A percentile compares a stretch with the other conserved stretches of the same genome.
phyloP scores from a whole-genome alignment of 768 basidiomycete species.

The Auriscalpium microsporum region DNA sequence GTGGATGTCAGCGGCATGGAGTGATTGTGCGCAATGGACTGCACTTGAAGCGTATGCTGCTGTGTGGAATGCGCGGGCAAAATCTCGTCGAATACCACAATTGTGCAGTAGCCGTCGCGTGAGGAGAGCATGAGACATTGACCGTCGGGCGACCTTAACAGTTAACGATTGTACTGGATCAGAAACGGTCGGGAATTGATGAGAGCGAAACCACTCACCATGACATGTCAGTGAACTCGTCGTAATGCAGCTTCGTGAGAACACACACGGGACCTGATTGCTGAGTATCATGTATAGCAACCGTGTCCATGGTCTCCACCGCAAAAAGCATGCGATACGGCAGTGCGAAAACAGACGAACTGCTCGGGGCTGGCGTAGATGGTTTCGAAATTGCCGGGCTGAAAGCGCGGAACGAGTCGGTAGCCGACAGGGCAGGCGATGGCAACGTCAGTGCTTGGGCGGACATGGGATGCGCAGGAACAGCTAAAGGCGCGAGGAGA shows the following conservation, averaged over 20 bases:
- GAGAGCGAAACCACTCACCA: slow-evolving; percentile 52
- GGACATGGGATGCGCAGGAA: slow-evolving; percentile 5
- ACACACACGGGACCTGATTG: slow-evolving; percentile 88
- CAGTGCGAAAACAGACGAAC: slow-evolving; percentile 73
- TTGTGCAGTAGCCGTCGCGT: slow-evolving; percentile 94
- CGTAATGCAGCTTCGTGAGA: slow-evolving; percentile 91
- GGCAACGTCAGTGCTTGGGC: slow-evolving; percentile 16
- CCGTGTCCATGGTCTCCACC: slow-evolving; percentile 92
- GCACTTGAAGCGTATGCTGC: slow-evolving; percentile 83
- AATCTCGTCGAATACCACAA: slow-evolving; percentile 92
- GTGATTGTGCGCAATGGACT: slow-evolving; percentile 83
- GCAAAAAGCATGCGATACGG: slow-evolving; percentile 94
- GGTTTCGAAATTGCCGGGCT: slow-evolving; percentile 23
- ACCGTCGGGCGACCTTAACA: slow-evolving; percentile 86
- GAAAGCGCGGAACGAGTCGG: slow-evolving; percentile 27
- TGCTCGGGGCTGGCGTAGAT: slow-evolving; percentile 46
- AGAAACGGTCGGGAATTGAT: not conserved
- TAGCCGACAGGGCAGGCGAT: slow-evolving; percentile 52
- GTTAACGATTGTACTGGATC: not conserved
- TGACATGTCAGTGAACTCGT: slow-evolving; percentile 93
- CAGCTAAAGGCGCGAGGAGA: slow-evolving; percentile 13
- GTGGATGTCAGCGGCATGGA: slow-evolving; percentile 51
- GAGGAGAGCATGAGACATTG: slow-evolving; percentile 87
- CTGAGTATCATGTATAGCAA: slow-evolving; percentile 94
- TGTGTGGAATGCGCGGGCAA: slow-evolving; percentile 83